Evolutionary conservation across 352 stramenopile genomes (phyloP), one percentile per base, ranked within the genome.

Genomic region (Thraustochytrium sp.): DNA sequence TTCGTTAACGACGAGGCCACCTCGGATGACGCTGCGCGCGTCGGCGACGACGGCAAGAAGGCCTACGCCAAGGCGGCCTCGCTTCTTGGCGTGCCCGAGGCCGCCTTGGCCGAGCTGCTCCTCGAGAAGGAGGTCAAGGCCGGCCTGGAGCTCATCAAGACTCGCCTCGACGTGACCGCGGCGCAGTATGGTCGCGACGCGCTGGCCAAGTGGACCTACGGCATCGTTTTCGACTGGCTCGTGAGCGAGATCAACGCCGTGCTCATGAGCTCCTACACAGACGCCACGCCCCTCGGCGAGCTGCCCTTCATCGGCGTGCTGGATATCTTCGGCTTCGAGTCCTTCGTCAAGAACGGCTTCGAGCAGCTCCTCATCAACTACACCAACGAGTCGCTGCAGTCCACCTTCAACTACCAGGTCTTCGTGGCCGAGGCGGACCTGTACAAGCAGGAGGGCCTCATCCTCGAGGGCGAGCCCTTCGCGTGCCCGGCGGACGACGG

Each of bases 241-340:
- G 75, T 84, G 0, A 31, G 26, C 2, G 55, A 84, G 46, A 93
- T 94, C 82, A 94, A 97, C 91, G 87, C 86, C 77, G 90, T 90
- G 86, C 92, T 91, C 77, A 94, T 91, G 64, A 93, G 92, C 89
- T 93, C 88, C 56, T 93, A 89, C 53, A 90, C 75, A 80, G 90
- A 68, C 21, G 59, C 40, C 44, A 85, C 51, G 31, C 38, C 53
- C 26, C 86, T 92, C 38, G 87, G 88, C 8, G 75, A 84, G 5
- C 23, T 73, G 1, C 55, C 55, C 36, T 97, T 96, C 78, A 97
- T 98, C 85, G 95, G 94, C 36, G 90, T 98, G 42, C 87, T 98
- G n/a, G 95, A 98, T 91, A 98, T 98, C 86, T 98, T 98, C 87
- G 95, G 95, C 23, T 98, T 98, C 83, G 95, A 98, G 86, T 96